Evolutionary conservation across 2,329 filamentous ascomycete species (phyloP), one percentile per base, ranked within the genome.

Genomic region (Aspergillus sp.): DNA sequence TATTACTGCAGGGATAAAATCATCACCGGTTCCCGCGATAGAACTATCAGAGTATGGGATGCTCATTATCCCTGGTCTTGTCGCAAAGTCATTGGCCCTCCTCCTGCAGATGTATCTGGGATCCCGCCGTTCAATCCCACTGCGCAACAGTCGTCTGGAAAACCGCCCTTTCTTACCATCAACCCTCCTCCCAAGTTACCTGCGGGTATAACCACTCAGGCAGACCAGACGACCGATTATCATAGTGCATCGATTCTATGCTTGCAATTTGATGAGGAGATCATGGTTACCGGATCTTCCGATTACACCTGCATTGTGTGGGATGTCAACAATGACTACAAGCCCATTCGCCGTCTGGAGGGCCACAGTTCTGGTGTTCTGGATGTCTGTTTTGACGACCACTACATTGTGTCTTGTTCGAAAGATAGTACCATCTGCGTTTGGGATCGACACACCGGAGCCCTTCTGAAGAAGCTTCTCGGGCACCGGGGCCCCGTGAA

Each of bases 11-110:
- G 88, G 69, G 81, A 88, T 67, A 99, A 97, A 73, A 96, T 97
- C 66, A 92, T 99, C 60, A 97, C 94, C 2, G 94, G 94, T 24
- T 96, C 93, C 9, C 87, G 94, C 56, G 94, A 99, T 73, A 89
- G 90, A 68, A 97, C 94, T 0, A 94, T 99, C 61, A 88, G 94
- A 47, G 84, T 99, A 30, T 99, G 94, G 94, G 90, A 97, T 71
- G 88, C 96, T 76, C 86, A 89, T 62, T 95, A 89, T 9, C 73
- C 73, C 16, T 88, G 90, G 67, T 81, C 89, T 60, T 99, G 94
- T 70, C 80, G 85, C 48, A 86, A 93, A 54, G 83, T 97, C 44
- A 93, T 99, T 62, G 93, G 93, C 1, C 80, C 82, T 4, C 89
- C 91, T 1, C 84, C 84, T 1, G 83, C 83, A 57, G 75, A 66